Conservation (phyloP, 371 early-diverging fungal species). For the Fennellomyces sp. region DNA sequence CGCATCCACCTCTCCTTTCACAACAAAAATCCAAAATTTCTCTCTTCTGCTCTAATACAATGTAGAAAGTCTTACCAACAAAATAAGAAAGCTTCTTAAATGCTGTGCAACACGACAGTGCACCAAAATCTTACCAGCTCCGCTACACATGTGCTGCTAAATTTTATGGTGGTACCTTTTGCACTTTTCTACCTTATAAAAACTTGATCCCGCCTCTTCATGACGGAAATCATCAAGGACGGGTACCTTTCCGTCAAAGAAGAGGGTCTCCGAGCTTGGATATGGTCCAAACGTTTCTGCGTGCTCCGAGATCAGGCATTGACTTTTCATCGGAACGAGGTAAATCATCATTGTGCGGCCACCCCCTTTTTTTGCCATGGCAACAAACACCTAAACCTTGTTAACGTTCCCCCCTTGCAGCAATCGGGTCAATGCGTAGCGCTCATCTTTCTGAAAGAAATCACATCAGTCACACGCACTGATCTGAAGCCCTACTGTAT, state of each 20-base stretch:
- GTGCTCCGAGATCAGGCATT: slow-evolving; percentile 89
- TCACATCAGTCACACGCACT: slow-evolving; percentile 81
- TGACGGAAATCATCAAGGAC: slow-evolving; percentile 74
- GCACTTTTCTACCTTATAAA: slow-evolving; percentile 7
- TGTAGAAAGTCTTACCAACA: background rate
- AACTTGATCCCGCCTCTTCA: no score
- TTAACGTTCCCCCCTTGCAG: no score
- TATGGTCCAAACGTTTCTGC: slow-evolving; percentile 94
- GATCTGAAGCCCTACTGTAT: slow-evolving; percentile 92
- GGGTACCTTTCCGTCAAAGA: slow-evolving; percentile 90
- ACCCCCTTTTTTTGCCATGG: background rate
- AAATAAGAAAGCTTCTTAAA: no score
- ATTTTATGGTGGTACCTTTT: no score
- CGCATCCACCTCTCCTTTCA: background rate
- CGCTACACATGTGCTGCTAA: no score
- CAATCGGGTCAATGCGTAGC: slow-evolving; percentile 63
- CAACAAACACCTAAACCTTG: no score
- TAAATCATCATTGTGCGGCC: slow-evolving; percentile 28
- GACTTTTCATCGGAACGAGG: slow-evolving; percentile 94
- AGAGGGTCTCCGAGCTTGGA: slow-evolving; percentile 84
- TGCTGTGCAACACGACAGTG: background rate
- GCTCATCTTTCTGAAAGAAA: slow-evolving; percentile 90
- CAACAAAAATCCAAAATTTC: background rate
- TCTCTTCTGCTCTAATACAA: background rate
- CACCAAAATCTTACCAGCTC: no score